A percentile compares a stretch with the other conserved stretches of the same genome.
phyloP scores from a whole-genome alignment of 129 eudicot genomes.

The Rutidosis leptorrhynchoides region DNA sequence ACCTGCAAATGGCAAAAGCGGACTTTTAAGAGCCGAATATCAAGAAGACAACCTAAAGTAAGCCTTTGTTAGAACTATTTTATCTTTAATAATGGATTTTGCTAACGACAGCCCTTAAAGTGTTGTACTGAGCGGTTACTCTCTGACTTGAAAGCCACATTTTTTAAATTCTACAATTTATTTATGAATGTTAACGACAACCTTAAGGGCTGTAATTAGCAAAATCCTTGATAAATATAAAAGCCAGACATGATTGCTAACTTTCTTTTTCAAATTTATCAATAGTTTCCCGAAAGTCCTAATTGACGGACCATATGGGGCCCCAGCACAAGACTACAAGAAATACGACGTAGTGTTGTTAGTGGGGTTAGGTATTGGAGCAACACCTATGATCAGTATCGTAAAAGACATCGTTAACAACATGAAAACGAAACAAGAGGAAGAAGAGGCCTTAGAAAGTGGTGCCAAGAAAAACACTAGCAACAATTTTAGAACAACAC shows the following conservation, averaged over 20 bases:
- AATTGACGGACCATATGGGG: constrained; percentile 73
- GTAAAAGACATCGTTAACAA: constrained; percentile 58
- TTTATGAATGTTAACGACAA: too few species aligned
- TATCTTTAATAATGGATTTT: too few species aligned
- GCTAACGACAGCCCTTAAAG: too few species aligned
- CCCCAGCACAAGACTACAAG: constrained; percentile 76
- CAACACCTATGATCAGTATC: constrained; percentile 67
- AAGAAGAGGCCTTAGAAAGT: constrained; percentile 25
- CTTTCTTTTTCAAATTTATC: constrained; percentile 7
- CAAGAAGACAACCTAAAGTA: constrained; percentile 41
- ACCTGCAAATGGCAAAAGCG: constrained; percentile 49
- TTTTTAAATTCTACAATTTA: too few species aligned
- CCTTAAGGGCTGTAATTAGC: too few species aligned
- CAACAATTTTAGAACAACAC: constrained; percentile 31
- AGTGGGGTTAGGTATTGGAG: constrained; percentile 68
- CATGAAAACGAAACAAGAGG: constrained; percentile 44
- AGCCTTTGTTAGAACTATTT: too few species aligned
- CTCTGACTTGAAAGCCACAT: too few species aligned
- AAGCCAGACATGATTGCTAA: too few species aligned
- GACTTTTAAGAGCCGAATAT: constrained; percentile 51
- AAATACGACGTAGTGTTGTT: constrained; percentile 58
- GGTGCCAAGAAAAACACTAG: constrained; percentile 19
- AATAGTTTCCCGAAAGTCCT: constrained; percentile 47
- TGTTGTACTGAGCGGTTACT: too few species aligned
- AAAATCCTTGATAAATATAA: too few species aligned